These are phyloP conservation scores for Gossypium lobatum DNA, from an alignment of 441 rosid species.

Conservation along the genomic window DNA sequence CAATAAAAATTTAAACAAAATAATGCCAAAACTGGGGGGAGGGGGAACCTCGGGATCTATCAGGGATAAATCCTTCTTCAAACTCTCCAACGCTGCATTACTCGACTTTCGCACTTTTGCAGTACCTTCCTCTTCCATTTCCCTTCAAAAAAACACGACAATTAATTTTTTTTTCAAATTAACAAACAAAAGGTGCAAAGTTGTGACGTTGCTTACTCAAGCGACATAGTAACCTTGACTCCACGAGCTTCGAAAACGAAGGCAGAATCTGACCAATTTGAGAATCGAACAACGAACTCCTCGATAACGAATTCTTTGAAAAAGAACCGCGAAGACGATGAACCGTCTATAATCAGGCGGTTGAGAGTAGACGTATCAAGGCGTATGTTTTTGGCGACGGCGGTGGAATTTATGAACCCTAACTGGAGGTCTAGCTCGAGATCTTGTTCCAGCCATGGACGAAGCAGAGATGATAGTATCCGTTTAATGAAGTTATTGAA, in stretches of 20 bases:
- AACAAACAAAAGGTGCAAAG: not conserved
- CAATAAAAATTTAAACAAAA: slow-evolving; percentile 4
- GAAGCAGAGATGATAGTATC: slow-evolving; percentile 52
- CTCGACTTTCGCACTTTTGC: slow-evolving; percentile 26
- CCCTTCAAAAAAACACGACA: slow-evolving; percentile 16
- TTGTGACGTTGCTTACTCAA: slow-evolving; percentile 39
- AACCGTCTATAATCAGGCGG: slow-evolving; percentile 30
- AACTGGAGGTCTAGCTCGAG: slow-evolving; percentile 58
- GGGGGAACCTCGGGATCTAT: slow-evolving; percentile 80
- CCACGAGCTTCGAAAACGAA: slow-evolving; percentile 57
- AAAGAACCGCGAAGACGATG: slow-evolving; percentile 30
- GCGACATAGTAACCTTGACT: slow-evolving; percentile 40
- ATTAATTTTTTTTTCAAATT: not conserved
- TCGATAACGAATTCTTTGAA: slow-evolving; percentile 52
- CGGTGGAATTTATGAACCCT: slow-evolving; percentile 50
- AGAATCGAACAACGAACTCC: slow-evolving; percentile 43
- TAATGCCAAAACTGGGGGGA: not conserved
- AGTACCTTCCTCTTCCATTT: slow-evolving; percentile 34
- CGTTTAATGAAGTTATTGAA: slow-evolving; percentile 39
- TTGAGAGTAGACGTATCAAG: slow-evolving; percentile 50
- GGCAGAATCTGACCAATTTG: slow-evolving; percentile 74
- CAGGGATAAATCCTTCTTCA: slow-evolving; percentile 44
- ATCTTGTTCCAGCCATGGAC: slow-evolving; percentile 58
- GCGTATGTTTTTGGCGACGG: slow-evolving; percentile 40
- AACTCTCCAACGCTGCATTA: slow-evolving; percentile 30